phyloP scores from a whole-genome alignment of 2,329 filamentous ascomycete genomes.

The Knoxdaviesia capensis region DNA sequence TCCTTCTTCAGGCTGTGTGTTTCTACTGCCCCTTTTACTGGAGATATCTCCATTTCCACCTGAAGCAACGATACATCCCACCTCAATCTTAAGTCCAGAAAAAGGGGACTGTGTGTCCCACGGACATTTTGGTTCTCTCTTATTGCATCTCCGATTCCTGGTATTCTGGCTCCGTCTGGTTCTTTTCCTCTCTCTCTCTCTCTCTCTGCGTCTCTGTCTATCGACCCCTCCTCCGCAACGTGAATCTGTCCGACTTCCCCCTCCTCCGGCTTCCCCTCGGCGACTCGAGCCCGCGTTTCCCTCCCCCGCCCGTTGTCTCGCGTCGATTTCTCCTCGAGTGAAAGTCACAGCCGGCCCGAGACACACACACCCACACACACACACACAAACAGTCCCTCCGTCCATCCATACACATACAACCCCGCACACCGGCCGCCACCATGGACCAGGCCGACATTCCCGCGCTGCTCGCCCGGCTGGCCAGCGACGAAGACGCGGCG shows the following conservation, averaged over 20 bases:
- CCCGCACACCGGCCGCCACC: conserved; percentile 3
- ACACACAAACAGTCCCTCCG: not conserved
- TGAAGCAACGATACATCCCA: no score
- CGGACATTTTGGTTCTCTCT: no score
- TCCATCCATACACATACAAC: not conserved
- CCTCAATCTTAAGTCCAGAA: no score
- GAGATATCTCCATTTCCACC: no score
- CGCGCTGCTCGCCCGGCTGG: conserved; percentile 40
- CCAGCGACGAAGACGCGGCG: conserved; percentile 65
- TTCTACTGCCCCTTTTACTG: no score
- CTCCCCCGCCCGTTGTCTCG: not conserved
- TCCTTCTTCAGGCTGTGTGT: no score
- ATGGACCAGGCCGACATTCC: conserved; percentile 52
- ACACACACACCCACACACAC: no score
- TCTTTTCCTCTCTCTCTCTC: not conserved
- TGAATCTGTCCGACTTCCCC: no score
- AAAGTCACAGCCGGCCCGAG: not conserved
- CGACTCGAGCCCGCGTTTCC: no score
- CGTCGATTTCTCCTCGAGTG: not conserved
- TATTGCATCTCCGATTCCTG: not conserved
- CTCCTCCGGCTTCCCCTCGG: no score
- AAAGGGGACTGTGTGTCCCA: no score
- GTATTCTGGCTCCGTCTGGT: not conserved
- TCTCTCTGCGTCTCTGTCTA: not conserved
- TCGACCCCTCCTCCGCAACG: not conserved